Base-by-base conservation (phyloP, 1,284 basidiomycete species). In the Porogramme epimiltina region DNA sequence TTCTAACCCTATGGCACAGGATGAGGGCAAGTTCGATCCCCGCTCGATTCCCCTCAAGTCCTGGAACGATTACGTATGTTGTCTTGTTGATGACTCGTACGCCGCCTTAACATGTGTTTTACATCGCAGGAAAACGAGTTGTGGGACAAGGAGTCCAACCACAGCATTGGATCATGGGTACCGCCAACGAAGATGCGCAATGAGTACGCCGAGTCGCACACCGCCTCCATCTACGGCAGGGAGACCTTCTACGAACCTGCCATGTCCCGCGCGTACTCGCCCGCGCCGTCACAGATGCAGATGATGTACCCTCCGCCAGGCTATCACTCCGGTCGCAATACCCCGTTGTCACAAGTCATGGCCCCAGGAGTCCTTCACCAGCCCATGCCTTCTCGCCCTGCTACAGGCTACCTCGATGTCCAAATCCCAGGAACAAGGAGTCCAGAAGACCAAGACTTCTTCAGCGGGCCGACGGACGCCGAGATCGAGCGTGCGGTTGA, bases 1-100 rank as follows among this genome's bases (percentile, higher is more conserved):
- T 23, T 18, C 33, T 45, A 9, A 42, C 25, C 20, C 11, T 34
- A 46, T 38, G 45, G 39, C 37, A 62, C 56, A 93, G 91, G 95
- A 98, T 63, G 95, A 98, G 70, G 96, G 95, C 69, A 95, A 93
- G 71, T 99, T 98, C 53, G 95, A 98, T 73, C 91, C 94, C 19
- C 80, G 87, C 25, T 81, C 84, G 16, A 98, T 98, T 62, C 96
- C 96, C 13, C 79, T 98, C 61, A 97, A 97, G 76, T 93, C 91
- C 2, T 98, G 96, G 96, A 92, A 87, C 56, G 94, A 97, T 60
- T 98, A 98, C 66, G 93, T 84, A 62, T 48, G 78, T 74, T 10
- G 6, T 24, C 22, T 22, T 20, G 13, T 3, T 11, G 19, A 8
- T 36, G 26, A 8, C 8, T 20, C 11, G 13, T 8, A 16, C 42